Conservation (phyloP, 306 rosid species). For the Vachellia collinsii region DNA sequence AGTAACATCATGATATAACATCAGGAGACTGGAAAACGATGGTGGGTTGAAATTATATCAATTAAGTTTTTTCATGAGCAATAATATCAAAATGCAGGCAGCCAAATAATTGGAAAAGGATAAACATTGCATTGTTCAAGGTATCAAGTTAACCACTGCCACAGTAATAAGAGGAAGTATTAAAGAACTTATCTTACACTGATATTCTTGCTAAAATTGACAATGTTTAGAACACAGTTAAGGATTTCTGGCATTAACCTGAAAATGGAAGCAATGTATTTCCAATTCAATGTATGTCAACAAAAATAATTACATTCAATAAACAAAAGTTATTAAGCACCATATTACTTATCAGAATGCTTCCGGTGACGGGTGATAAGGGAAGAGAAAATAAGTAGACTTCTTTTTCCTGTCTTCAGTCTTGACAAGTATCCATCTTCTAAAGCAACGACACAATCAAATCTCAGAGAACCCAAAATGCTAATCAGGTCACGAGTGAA, state of each 20-base stretch:
- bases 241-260: conserved; percentile 89
- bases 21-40: conserved; percentile 19
- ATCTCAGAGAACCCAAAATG: conserved; percentile 68
- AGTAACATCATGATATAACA: conserved; percentile 14
- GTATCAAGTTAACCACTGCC: conserved; percentile 23
- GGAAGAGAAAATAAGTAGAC: conserved; percentile 69
- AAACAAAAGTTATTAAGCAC: conserved; percentile 16
- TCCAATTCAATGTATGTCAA: conserved; percentile 12
- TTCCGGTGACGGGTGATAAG: conserved; percentile 85
- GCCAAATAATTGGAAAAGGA: conserved; percentile 30
- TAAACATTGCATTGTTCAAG: conserved; percentile 29
- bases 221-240: conserved; percentile 62
- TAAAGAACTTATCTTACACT: conserved; percentile 55
- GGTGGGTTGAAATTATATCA: conserved; percentile 8
- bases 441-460: conserved; percentile 42
- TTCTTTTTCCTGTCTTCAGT: conserved; percentile 82
- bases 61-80: conserved; percentile 11
- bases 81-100: background rate
- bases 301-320: conserved; percentile 27
- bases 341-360: conserved; percentile 77
- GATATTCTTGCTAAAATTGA: conserved; percentile 59
- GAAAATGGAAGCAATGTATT: conserved; percentile 45
- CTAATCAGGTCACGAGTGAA: conserved; percentile 66
- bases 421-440: conserved; percentile 59
- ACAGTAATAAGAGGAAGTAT: conserved; percentile 22